Evolutionary conservation across 139 green algal species (phyloP).

Genomic region (Picochlorum sp.): DNA sequence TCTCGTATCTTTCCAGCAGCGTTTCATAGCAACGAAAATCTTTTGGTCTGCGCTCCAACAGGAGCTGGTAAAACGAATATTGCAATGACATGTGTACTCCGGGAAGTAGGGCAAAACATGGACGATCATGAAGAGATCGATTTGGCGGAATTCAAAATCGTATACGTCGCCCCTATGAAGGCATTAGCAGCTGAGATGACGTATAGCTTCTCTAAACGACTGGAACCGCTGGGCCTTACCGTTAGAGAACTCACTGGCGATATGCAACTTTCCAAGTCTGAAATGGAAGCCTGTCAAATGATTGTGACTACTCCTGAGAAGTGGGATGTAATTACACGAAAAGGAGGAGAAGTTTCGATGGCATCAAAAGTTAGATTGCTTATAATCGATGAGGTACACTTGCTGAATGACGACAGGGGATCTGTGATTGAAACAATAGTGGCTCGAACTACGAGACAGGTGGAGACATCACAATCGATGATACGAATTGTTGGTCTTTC

Average conservation of each 20-base stretch:
- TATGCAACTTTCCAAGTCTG: slow-evolving; percentile 91
- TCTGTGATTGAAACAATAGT: slow-evolving; percentile 97
- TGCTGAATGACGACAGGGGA: slow-evolving; percentile 95
- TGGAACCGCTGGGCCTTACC: slow-evolving; percentile 66
- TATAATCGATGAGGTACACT: slow-evolving; percentile 84
- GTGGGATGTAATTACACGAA: slow-evolving; percentile 99
- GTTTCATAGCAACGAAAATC: slow-evolving; percentile 81
- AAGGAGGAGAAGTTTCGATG: slow-evolving; percentile 71
- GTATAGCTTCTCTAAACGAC: slow-evolving; percentile 68
- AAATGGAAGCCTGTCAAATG: slow-evolving; percentile 95
- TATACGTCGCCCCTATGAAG: slow-evolving; percentile 99
- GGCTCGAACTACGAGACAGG: slow-evolving; percentile 85
- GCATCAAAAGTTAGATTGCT: slow-evolving; percentile 75
- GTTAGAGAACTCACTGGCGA: slow-evolving; percentile 90
- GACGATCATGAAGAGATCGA: slow-evolving; percentile 51
- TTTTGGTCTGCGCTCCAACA: slow-evolving; percentile 82
- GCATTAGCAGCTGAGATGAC: slow-evolving; percentile 86
- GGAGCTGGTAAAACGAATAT: slow-evolving; percentile 99
- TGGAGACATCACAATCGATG: slow-evolving; percentile 92
- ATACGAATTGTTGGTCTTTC: slow-evolving; percentile 97
- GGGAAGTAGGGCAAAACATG: slow-evolving; percentile 74
- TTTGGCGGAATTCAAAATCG: slow-evolving; percentile 68
- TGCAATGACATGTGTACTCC: slow-evolving; percentile 93
- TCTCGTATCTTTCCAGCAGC: slow-evolving; percentile 73
- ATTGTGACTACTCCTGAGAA: slow-evolving; percentile 99